These are phyloP conservation scores for Salinomyces thailandicus DNA, from an alignment of 2,329 filamentous ascomycete species.

Conservation along the genomic window DNA sequence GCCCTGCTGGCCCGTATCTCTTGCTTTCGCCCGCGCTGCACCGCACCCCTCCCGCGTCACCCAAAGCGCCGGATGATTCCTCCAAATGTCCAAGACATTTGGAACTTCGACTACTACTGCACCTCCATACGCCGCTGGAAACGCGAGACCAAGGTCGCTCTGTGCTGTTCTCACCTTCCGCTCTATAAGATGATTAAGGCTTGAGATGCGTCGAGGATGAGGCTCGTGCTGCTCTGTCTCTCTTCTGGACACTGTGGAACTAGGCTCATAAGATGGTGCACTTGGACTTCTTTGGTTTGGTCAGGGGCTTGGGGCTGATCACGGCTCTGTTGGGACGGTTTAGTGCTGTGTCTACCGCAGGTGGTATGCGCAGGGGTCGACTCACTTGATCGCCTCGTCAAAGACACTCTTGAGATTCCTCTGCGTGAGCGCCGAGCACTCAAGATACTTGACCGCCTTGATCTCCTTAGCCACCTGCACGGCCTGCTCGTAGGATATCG, in stretches of 20 bases:
- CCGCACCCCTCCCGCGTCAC: neutral
- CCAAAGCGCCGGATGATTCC: too few relatives aligned
- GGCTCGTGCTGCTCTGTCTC: neutral
- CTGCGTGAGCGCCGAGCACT: constrained; percentile 95
- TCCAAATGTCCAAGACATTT: neutral
- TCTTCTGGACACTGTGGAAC: neutral
- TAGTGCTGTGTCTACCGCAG: too few relatives aligned
- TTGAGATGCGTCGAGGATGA: neutral
- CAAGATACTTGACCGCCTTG: constrained; percentile 90
- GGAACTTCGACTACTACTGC: too few relatives aligned
- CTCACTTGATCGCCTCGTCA: constrained; percentile 93
- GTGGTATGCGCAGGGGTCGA: constrained; percentile 10
- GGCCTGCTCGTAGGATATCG: constrained; percentile 91
- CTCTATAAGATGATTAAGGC: neutral
- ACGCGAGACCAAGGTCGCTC: neutral
- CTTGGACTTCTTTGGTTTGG: constrained; percentile 53
- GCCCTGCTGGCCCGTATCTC: too few relatives aligned
- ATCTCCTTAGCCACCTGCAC: constrained; percentile 86
- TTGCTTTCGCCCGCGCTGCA: neutral
- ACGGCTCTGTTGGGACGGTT: constrained; percentile 48
- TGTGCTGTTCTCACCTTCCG: too few relatives aligned
- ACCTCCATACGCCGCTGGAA: neutral
- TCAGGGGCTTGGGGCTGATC: constrained; percentile 54
- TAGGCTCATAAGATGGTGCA: constrained; percentile 54
- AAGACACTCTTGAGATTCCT: constrained; percentile 97